Base-by-base conservation (phyloP, 23 red algal genomes). In the Gracilaria caudata region DNA sequence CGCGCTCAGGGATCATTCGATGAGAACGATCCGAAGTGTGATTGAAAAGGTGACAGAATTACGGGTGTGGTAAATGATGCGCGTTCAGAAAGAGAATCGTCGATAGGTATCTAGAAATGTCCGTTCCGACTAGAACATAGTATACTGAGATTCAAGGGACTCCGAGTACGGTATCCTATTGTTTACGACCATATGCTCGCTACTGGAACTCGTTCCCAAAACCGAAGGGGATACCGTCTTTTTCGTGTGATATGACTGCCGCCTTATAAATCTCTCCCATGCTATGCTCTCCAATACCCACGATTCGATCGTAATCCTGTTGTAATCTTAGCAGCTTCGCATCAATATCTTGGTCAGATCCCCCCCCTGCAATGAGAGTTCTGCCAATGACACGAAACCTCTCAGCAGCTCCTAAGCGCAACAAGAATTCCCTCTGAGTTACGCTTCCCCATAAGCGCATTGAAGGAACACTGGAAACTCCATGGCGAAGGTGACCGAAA, bases 391-490 rank as follows among this genome's bases (percentile, higher is more conserved):
- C 66, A 24, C 85, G 83, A 19, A 97, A 74, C 29, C 94, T 64
- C 45, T 74, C 80, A 16, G 84, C 88, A 17, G 87, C 68, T 34
- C 94, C 94, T 64, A 97, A 35, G 21, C 90, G 64, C 20, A 92
- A 68, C 45, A 97, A 58, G 36, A 97, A 97, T 49, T 90, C 53
- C 41, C 94, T 64, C 74, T 97, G 94, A 7, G 68, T 51, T 63
- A 93, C 55, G 37, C 81, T 46, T 4, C 84, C 71, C n/a, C 79
- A 73, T 6, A 91, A 53, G 26, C 78, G 57, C 33, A 82, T 74
- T 10, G 63, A 56, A 13, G 51, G 73, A 32, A 79, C 79, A 4
- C 45, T 51, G n/a, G 35, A 77, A 58, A 89, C 87, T 1, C 64
- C 93, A 30, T 44, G 6, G 41, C 76, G 59, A 11, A 98, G 44